Base-by-base conservation (phyloP, 352 stramenopile species). In the Pseudoperonospora humuli region DNA sequence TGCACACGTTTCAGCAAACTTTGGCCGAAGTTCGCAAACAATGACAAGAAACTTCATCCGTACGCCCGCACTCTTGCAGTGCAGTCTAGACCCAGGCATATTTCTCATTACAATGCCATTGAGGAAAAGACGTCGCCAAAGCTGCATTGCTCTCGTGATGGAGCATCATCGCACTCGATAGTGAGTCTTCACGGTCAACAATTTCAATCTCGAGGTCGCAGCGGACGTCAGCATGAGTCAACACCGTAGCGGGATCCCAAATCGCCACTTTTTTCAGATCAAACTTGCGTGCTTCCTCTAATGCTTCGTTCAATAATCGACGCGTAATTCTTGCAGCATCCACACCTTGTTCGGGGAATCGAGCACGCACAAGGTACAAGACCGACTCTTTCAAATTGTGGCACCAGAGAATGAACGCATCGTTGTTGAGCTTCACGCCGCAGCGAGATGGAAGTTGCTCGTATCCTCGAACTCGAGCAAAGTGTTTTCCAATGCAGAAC, bases 371-470 rank as follows among this genome's bases (percentile, higher is more conserved):
- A 20, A 84, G 38, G 45, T 78, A 77, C 27, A 86, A 55, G 42
- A 66, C 70, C 21, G 57, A 64, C 31, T 66, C 69, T 46, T 84
- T 84, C 24, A 81, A 26, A 31, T 82, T 78, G 59, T 84, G 70
- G 46, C 61, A 78, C 74, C 74, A 86, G 9, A 86, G 34, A 7
- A 83, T 32, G 27, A 84, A 84, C 0, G 67, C 69, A 20, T 78
- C 57, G 26, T 58, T 28, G 23, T 49, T 54, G 21, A 79, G 17
- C 21, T 57, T 52, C 21, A 64, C 50, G 10, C 74, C 74, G 24
- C 66, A 79, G 9, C 45, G 57, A 34, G 29, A 57, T 15, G 70
- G 74, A 10, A 65, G 33, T 21, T 75, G 46, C 1, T 61, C 20
- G 37, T 69, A 64, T 10, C 39, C 39, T 21, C 59, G 57, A 13